These are phyloP conservation scores for cucumber (Cucumis sativus) DNA, from an alignment of 306 rosid species.

Conservation along the genomic window DNA sequence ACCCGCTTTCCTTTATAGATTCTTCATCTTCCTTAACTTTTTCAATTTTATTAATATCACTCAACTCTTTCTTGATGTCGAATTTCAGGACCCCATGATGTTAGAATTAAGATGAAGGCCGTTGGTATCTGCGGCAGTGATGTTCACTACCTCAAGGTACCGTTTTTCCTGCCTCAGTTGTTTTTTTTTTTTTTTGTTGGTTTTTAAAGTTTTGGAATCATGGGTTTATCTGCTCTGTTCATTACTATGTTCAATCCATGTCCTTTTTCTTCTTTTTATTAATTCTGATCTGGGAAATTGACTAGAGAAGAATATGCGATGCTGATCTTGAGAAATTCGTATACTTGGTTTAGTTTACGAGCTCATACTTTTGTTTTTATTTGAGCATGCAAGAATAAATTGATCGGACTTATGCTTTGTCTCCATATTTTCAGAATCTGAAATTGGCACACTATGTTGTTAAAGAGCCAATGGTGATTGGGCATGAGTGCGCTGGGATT, in stretches of 20 bases:
- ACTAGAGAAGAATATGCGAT: neutral
- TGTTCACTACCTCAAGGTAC: slow-evolving; percentile 80
- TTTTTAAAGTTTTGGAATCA: neutral
- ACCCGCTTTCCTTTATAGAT: neutral
- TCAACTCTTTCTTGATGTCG: neutral
- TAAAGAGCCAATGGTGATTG: slow-evolving; percentile 86
- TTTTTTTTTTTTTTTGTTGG: neutral
- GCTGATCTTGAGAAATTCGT: neutral
- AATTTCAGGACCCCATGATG: slow-evolving; percentile 68
- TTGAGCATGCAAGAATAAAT: neutral
- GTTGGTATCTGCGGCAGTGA: slow-evolving; percentile 96
- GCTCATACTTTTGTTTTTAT: neutral
- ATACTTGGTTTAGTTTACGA: neutral
- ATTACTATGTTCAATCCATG: neutral
- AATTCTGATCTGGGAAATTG: neutral
- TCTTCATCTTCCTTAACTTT: neutral
- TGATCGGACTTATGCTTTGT: neutral
- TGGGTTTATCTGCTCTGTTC: neutral
- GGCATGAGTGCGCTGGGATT: slow-evolving; percentile 93
- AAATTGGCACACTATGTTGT: slow-evolving; percentile 65
- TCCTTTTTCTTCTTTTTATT: neutral
- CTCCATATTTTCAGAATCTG: slow-evolving; percentile 37
- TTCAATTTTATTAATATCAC: neutral
- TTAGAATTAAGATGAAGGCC: slow-evolving; percentile 64
- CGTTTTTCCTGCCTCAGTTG: neutral